phyloP scores from a whole-genome alignment of 192 early-diverging fungal genomes.

The Pilobolus umbonatus region DNA sequence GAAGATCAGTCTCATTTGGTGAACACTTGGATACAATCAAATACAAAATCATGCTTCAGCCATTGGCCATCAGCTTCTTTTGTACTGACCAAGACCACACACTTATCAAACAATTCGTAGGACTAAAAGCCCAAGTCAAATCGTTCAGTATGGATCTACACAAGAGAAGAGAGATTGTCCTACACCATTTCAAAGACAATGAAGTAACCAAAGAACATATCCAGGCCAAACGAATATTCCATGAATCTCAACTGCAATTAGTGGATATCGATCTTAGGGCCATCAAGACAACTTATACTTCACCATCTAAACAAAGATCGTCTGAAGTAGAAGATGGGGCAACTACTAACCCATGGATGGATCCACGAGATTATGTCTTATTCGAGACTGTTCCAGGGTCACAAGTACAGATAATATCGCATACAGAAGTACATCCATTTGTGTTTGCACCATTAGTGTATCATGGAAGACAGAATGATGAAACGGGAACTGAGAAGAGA shows the following conservation, averaged over 20 bases:
- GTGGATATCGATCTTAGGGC: conserved; percentile 31
- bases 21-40: conserved; percentile 28
- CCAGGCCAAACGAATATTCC: conserved; percentile 24
- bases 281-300: conserved; percentile 6
- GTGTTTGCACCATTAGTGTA: conserved; percentile 16
- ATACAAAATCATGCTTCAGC: conserved; percentile 27
- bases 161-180: conserved; percentile 19
- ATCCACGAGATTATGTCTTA: background rate
- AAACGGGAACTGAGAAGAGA: background rate
- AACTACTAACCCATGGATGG: background rate
- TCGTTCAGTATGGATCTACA: conserved; percentile 33
- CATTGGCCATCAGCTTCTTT: conserved; percentile 26
- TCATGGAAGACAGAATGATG: background rate
- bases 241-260: conserved; percentile 34
- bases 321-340: background rate
- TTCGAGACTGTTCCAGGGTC: background rate
- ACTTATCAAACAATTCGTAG: no score
- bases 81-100: conserved; percentile 27
- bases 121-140: conserved; percentile 26
- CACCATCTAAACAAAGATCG: no score
- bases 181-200: conserved; percentile 3
- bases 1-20: conserved; percentile 16
- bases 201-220: no score
- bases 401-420: background rate
- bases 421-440: conserved; percentile 5